phyloP scores from a whole-genome alignment of 1,284 basidiomycete species.

The Trametes pubescens region DNA sequence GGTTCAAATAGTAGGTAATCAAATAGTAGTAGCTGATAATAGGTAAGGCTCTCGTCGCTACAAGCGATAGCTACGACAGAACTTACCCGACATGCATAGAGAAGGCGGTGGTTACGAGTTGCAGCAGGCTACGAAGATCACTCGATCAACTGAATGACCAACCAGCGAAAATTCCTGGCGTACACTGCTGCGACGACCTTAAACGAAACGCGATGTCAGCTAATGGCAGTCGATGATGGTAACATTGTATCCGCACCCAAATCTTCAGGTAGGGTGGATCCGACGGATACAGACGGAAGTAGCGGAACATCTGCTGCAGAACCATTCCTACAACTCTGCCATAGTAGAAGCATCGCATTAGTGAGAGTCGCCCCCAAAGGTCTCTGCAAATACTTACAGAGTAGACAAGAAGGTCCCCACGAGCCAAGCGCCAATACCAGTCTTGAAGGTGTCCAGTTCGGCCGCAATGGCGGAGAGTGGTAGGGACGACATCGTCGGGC shows the following conservation, averaged over 20 bases:
- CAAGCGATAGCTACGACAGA: background rate
- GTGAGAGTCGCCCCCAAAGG: no score
- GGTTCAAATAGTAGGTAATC: conserved; percentile 7
- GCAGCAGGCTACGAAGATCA: background rate
- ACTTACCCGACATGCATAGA: conserved; percentile 6
- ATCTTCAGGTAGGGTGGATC: conserved; percentile 11
- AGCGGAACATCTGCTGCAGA: conserved; percentile 11
- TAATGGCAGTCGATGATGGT: background rate
- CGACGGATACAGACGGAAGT: conserved; percentile 12
- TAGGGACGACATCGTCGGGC: background rate
- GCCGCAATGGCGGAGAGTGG: background rate
- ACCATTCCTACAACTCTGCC: conserved; percentile 11
- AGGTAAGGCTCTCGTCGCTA: no score
- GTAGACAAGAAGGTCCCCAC: conserved; percentile 14
- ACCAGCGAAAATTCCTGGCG: background rate
- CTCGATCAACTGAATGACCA: background rate
- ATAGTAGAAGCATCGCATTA: background rate
- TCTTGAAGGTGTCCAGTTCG: conserved; percentile 10
- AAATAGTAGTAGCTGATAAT: conserved; percentile 12
- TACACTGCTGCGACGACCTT: conserved; percentile 8
- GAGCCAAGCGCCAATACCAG: conserved; percentile 14
- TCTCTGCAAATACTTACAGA: background rate
- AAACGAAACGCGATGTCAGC: background rate
- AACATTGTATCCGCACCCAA: background rate
- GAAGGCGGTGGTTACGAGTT: conserved; percentile 2